Conservation (phyloP, 306 rosid species). For the Gleditsia sinensis region DNA sequence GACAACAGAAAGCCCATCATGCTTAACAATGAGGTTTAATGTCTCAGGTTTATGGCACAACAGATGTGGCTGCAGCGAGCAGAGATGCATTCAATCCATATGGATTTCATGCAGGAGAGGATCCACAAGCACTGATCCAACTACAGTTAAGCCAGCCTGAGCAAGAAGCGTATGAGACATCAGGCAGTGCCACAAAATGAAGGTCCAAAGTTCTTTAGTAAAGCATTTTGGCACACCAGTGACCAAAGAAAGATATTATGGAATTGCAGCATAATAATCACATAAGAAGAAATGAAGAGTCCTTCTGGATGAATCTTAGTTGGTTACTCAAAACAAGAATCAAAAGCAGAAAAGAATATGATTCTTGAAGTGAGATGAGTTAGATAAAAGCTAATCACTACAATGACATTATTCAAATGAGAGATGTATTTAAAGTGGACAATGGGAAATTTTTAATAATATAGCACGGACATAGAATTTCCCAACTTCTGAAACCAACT, state of each 20-base stretch:
- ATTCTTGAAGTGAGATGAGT: slow-evolving; percentile 24
- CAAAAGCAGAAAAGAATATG: slow-evolving; percentile 27
- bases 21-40: slow-evolving; percentile 32
- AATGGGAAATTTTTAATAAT: slow-evolving; percentile 16
- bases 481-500: slow-evolving; percentile 6
- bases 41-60: slow-evolving; percentile 48
- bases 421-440: slow-evolving; percentile 18
- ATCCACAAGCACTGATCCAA: slow-evolving; percentile 43
- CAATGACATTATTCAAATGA: slow-evolving; percentile 6
- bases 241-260: slow-evolving; percentile 10
- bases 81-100: slow-evolving; percentile 42
- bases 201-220: slow-evolving; percentile 7
- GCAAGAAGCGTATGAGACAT: slow-evolving; percentile 45
- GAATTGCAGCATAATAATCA: slow-evolving; percentile 32
- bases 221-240: slow-evolving; percentile 14
- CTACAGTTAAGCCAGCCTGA: slow-evolving; percentile 62
- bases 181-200: slow-evolving; percentile 41
- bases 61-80: slow-evolving; percentile 33
- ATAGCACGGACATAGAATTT: slow-evolving; percentile 6
- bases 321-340: slow-evolving; percentile 32
- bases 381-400: slow-evolving; percentile 21
- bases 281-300: slow-evolving; percentile 22
- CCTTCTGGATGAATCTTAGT: slow-evolving; percentile 9
- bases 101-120: slow-evolving; percentile 31
- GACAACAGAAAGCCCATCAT: slow-evolving; percentile 23